Base-by-base conservation (phyloP, 169 alveolate species). In the Pseudocohnilembus persalinus region DNA sequence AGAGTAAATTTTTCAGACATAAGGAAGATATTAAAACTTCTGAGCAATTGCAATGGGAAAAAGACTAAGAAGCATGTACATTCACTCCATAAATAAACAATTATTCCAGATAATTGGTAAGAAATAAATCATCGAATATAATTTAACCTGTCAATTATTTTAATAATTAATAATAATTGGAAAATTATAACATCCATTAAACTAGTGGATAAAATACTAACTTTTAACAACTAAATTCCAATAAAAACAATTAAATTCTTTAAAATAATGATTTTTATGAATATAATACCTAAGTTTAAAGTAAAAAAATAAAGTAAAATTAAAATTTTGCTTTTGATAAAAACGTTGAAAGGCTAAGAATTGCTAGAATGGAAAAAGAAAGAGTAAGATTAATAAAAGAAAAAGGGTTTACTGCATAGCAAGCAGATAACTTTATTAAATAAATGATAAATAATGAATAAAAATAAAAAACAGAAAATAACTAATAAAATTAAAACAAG, bases 81-180 rank as follows among this genome's bases (percentile, higher is more conserved):
- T 79, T 79, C 49, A 63, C 35, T n/a, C 84, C 84, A n/a, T 68
- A 34, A n/a, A 79, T 79, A 15, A 49, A 49, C 68, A 4, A 20
- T 20, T 11, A 49, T 11, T 49, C 68, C 20, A 49, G 20, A 49
- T 11, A 11, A 20, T 11, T 49, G 26, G 68, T 20, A 11, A 20
- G 20, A 49, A 11, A 4, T 4, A 49, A 49, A 20, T 20, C n/a
- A n/a, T n/a, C n/a, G n/a, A n/a, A n/a, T n/a, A n/a, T n/a, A n/a
- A n/a, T n/a, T n/a, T n/a, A n/a, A n/a, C n/a, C n/a, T n/a, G n/a
- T n/a, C n/a, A n/a, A n/a, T n/a, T n/a, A n/a, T n/a, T n/a, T n/a
- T n/a, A n/a, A n/a, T n/a, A n/a, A n/a, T n/a, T n/a, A n/a, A n/a
- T n/a, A n/a, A n/a, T n/a, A n/a, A n/a, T n/a, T n/a, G n/a, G 68